Base-by-base conservation (phyloP, 768 basidiomycete genomes). In the Pleurotus sapidus region DNA sequence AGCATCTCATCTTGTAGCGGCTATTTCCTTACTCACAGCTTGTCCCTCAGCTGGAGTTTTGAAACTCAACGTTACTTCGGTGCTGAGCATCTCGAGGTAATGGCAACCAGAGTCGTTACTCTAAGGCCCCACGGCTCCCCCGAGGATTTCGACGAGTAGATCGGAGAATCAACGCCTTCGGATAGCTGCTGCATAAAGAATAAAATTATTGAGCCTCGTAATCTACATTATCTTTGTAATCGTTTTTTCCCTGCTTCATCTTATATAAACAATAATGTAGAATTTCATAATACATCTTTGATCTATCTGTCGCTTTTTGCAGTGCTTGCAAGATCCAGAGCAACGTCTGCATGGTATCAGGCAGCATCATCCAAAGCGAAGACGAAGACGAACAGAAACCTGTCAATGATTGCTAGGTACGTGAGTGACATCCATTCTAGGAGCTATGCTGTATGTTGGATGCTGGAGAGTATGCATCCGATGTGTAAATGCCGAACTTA, bases 1-100 rank as follows among this genome's bases (percentile, higher is more conserved):
- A 68, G 74, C 67, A 18, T 38, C 23, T 43, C 7, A n/a, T 27
- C 54, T 27, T 38, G 37, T 18, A 46, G 47, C 27, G 34, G 42
- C 20, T 27, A 59, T 56, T 38, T 42, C 58, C n/a, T 60, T 60
- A 57, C 58, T 65, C 48, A 64, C 56, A 25, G 61, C 48, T 49
- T 49, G 46, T 57, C 58, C 30, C 30, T 34, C 54, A 80, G 80
- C 57, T 87, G 86, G 87, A 84, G 84, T 64, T 87, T 90, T 68
- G 82, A 87, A 68, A 84, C 82, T 27, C 78, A 80, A 61, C 77
- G 85, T 37, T 88, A 89, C 72, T 88, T 89, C 64, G 87, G 86
- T 46, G 70, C 76, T 59, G 70, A 75, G 43, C 79, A 82, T 60
- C 63, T 74, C 38, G 76, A 83, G 68, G 76, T 88, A 66, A 81